Evolutionary conservation across 129 eudicot genomes (phyloP).

Genomic region (Calendula officinalis): DNA sequence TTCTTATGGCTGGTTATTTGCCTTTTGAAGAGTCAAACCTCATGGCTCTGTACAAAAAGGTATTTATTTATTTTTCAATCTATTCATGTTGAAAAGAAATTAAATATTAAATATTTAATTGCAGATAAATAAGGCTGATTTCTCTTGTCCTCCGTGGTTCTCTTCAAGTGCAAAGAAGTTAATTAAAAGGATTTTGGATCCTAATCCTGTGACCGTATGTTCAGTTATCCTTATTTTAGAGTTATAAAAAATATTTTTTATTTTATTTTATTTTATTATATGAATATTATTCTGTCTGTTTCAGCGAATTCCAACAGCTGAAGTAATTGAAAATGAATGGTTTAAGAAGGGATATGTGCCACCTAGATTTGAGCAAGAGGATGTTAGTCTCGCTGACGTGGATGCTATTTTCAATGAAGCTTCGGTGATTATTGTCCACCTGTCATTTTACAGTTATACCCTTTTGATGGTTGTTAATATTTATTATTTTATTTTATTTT

Average conservation of each 20-base stretch:
- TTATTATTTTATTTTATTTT: conserved; percentile 6
- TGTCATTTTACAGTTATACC: conserved; percentile 4
- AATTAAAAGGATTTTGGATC: conserved; percentile 90
- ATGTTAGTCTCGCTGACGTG: conserved; percentile 81
- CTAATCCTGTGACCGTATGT: conserved; percentile 83
- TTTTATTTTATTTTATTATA: too few species aligned
- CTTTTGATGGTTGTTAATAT: neutral
- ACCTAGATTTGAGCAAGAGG: conserved; percentile 72
- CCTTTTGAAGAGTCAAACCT: conserved; percentile 97
- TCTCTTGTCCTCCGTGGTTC: conserved; percentile 91
- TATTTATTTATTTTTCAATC: neutral
- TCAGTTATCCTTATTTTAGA: neutral
- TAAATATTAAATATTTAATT: conserved; percentile 2
- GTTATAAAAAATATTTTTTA: too few species aligned
- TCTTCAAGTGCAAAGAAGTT: conserved; percentile 92
- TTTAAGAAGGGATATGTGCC: conserved; percentile 91
- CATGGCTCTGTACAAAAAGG: conserved; percentile 89
- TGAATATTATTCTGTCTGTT: neutral
- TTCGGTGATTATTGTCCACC: conserved; percentile 38
- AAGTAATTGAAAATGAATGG: conserved; percentile 94
- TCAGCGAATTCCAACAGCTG: conserved; percentile 80
- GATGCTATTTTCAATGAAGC: conserved; percentile 72
- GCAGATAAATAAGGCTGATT: conserved; percentile 84
- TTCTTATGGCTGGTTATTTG: conserved; percentile 94
- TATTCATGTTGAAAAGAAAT: neutral